A percentile compares a stretch with the other conserved stretches of the same genome.
phyloP scores from a whole-genome alignment of 2,329 filamentous ascomycete species.

The Verticillium alfalfae region DNA sequence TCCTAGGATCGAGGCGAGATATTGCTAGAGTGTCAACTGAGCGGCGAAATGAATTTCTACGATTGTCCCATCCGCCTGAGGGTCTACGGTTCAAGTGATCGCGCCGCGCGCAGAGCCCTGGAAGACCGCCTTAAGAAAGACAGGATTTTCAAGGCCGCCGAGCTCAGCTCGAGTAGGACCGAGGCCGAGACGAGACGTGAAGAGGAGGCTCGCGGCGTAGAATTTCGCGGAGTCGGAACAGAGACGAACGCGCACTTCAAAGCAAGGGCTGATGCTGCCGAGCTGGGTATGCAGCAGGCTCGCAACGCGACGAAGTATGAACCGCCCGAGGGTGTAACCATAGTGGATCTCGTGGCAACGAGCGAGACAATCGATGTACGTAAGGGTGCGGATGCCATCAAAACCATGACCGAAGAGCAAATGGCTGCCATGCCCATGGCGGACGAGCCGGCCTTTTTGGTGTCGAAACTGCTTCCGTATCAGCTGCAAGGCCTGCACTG shows the following conservation, averaged over 20 bases:
- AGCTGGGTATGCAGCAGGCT: background rate
- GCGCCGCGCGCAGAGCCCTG: conserved; percentile 44
- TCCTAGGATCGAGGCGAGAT: conserved; percentile 52
- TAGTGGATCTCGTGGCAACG: conserved; percentile 59
- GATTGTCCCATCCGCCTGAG: conserved; percentile 69
- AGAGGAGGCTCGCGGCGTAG: conserved; percentile 7
- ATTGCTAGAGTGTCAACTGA: conserved; percentile 63
- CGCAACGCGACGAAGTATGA: conserved; percentile 3
- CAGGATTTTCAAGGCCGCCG: conserved; percentile 54
- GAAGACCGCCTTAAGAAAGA: conserved; percentile 58
- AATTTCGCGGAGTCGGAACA: conserved; percentile 19
- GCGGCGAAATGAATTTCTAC: conserved; percentile 58
- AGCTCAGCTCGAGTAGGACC: conserved; percentile 48
- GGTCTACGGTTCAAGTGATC: conserved; percentile 63
- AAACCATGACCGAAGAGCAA: conserved; percentile 65
- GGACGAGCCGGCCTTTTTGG: conserved; percentile 58
- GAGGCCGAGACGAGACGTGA: conserved; percentile 48
- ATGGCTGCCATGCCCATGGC: conserved; percentile 69
- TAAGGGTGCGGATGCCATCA: conserved; percentile 57
- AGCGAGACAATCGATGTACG: conserved; percentile 66
- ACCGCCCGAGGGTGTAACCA: conserved; percentile 18
- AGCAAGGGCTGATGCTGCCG: background rate
- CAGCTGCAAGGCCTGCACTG: conserved; percentile 76
- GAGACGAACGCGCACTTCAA: conserved; percentile 48
- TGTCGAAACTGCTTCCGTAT: conserved; percentile 69